A percentile compares a stretch with the other conserved stretches of the same genome.
Conservation (phyloP, 1,284 basidiomycete genomes). For the Bondarzewia mesenterica region DNA sequence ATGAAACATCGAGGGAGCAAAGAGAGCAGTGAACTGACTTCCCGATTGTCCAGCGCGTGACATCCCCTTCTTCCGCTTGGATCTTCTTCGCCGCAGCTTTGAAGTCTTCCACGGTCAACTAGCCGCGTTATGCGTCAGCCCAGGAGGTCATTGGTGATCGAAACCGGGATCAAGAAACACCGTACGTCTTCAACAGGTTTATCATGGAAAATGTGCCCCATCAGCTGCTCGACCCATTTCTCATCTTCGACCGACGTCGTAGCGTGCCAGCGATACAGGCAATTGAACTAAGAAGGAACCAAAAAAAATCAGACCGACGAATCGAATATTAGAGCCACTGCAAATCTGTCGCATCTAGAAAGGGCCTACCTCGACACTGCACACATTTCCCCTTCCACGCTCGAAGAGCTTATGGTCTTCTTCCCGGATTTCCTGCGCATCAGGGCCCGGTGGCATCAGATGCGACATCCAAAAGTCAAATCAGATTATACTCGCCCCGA, state of each 20-base stretch:
- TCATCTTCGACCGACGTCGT: constrained; percentile 66
- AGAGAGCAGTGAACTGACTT: constrained; percentile 28
- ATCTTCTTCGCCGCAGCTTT: constrained; percentile 34
- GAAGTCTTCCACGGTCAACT: constrained; percentile 50
- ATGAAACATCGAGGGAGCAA: neutral
- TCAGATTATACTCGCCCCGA: constrained; percentile 34
- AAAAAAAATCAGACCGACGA: no score
- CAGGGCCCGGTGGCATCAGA: neutral
- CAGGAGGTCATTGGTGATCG: no score
- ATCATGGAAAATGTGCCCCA: constrained; percentile 43
- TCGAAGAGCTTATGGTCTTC: constrained; percentile 57
- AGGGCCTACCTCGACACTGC: constrained; percentile 59
- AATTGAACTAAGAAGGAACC: constrained; percentile 63
- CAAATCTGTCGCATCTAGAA: neutral
- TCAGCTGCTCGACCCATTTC: constrained; percentile 49
- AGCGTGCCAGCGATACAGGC: constrained; percentile 77
- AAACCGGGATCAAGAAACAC: neutral
- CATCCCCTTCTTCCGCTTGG: constrained; percentile 32
- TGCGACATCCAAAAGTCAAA: neutral
- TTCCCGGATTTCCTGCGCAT: constrained; percentile 55
- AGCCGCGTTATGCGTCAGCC: no score
- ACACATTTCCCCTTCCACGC: constrained; percentile 68
- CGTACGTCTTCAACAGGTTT: constrained; percentile 38
- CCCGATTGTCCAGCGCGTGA: constrained; percentile 63
- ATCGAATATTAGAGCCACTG: no score